Base-by-base conservation (phyloP, 164 flowering plant species). In the Berberis thunbergii region DNA sequence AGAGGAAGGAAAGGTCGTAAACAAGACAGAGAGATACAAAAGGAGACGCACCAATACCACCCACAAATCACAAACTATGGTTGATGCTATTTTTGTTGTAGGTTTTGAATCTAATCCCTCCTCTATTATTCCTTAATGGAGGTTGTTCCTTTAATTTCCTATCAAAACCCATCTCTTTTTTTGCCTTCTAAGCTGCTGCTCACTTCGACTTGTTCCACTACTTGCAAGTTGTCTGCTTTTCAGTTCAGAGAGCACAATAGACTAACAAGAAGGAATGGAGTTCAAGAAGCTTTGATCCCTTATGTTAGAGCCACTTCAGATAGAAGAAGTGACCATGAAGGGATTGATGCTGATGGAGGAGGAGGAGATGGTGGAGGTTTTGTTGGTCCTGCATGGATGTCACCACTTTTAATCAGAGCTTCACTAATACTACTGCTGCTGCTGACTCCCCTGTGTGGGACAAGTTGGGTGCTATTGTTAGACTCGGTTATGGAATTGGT, bases 401-500 rank as follows among this genome's bases (percentile, higher is more conserved):
- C 59, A 83, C 89, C 45, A 81, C n/a, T 54, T 82, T 84, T 49
- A 80, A 82, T 73, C 83, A 69, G 64, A 70, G 86, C 65, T 88
- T 83, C 26, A 26, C 26, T 26, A 26, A 26, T 67, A 57, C 52
- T 3, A 52, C 12, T 52, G 91, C 79, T 52, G 67, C 81, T 48
- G 66, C 84, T 41, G 92, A 94, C 46, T 86, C 90, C 59, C 83
- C 95, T 4, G 84, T 85, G 62, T 94, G 96, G 99, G 99, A 94
- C 42, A 83, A 86, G 77, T 81, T 91, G 43, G n/a, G 91, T 5
- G 97, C 97, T 63, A 77, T 91, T 62, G 96, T 94, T 7, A 69
- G 96, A 38, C 96, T 94, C 67, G 85, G 90, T 75, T 94, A 89
- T 72, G 99, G n/a, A 74, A 83, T 94, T 54, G 97, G 97, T 94